phyloP scores from a whole-genome alignment of 1,284 basidiomycete species.

The Boletus semigastroideus region DNA sequence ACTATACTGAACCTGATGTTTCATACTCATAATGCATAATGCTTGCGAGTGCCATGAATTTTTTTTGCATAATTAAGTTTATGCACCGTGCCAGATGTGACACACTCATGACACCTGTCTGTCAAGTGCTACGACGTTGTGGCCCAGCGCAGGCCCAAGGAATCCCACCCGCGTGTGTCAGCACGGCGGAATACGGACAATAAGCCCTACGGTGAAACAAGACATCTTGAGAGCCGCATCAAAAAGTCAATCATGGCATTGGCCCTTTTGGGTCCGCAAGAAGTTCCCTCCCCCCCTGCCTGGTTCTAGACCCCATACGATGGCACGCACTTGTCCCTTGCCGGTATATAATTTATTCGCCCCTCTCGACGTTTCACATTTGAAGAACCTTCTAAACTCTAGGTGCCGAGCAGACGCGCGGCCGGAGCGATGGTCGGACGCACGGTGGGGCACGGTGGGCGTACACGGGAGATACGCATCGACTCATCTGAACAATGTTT shows the following conservation, averaged over 20 bases:
- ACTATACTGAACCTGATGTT: too few relatives aligned
- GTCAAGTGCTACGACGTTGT: neutral
- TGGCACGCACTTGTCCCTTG: neutral
- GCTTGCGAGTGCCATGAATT: too few relatives aligned
- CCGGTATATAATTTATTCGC: neutral
- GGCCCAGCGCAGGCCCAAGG: too few relatives aligned
- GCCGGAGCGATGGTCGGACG: neutral
- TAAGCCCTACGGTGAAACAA: neutral
- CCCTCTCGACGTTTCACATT: neutral
- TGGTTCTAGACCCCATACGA: neutral
- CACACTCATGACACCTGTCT: too few relatives aligned
- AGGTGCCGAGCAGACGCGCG: neutral
- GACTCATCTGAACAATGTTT: neutral
- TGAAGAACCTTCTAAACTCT: neutral
- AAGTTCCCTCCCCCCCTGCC: neutral
- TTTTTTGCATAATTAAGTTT: too few relatives aligned
- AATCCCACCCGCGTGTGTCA: too few relatives aligned
- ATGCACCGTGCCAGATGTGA: too few relatives aligned
- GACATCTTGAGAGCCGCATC: too few relatives aligned
- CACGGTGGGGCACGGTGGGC: neutral
- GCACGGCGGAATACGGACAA: neutral
- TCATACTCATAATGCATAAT: too few relatives aligned
- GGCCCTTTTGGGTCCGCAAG: neutral
- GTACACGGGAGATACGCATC: neutral
- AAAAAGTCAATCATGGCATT: neutral